Evolutionary conservation across 140 eudicot genomes (phyloP).

Genomic region (Ambrosia hybrid): DNA sequence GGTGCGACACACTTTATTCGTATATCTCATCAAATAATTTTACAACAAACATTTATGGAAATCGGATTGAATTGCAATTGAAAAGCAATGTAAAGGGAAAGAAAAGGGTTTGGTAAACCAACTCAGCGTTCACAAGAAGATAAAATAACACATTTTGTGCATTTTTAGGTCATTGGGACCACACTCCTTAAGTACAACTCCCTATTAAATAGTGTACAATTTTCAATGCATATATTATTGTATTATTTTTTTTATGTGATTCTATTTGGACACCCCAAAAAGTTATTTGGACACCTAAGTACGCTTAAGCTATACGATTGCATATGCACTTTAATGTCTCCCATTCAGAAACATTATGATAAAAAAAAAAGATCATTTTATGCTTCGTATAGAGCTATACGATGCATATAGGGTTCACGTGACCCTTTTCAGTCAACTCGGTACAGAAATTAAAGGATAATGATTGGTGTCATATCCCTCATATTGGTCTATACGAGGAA

Average conservation of each 20-base stretch:
- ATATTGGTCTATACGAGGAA: too few species aligned
- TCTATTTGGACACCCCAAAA: too few species aligned
- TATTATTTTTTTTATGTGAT: background rate
- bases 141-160: conserved; percentile 26
- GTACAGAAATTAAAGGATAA: too few species aligned
- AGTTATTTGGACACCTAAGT: too few species aligned
- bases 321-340: too few species aligned
- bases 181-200: conserved; percentile 28
- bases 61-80: background rate
- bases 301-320: too few species aligned
- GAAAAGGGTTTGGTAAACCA: conserved; percentile 11
- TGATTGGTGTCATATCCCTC: too few species aligned
- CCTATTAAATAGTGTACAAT: conserved; percentile 25
- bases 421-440: too few species aligned
- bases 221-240: background rate
- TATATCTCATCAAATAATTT: conserved; percentile 2
- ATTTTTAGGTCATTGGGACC: conserved; percentile 33
- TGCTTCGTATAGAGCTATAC: too few species aligned
- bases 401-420: too few species aligned
- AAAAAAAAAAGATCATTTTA: too few species aligned
- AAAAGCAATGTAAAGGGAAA: background rate
- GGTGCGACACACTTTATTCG: background rate
- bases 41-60: background rate
- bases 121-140: conserved; percentile 24
- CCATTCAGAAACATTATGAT: too few species aligned